Percentiles rank a stretch among this genome's conserved stretches.
These are phyloP conservation scores for Lycium barbarum DNA, from an alignment of 257 asterid species.

Conservation along the genomic window DNA sequence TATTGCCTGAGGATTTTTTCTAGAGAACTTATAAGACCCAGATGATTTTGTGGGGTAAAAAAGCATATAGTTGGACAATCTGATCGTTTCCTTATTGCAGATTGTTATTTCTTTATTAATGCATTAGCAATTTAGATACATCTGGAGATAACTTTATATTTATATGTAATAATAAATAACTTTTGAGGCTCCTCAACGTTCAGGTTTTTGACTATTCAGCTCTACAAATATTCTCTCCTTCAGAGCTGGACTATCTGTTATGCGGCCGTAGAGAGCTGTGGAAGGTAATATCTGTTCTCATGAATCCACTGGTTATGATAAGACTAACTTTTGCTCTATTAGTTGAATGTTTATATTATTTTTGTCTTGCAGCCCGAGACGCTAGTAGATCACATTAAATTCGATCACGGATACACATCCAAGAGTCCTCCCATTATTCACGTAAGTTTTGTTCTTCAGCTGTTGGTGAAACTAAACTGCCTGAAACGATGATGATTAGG, in stretches of 20 bases:
- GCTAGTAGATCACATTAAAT: constrained; percentile 88
- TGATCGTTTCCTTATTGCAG: constrained; percentile 13
- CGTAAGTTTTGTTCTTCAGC: constrained; percentile 51
- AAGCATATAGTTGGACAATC: background rate
- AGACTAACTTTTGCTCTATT: background rate
- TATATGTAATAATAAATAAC: constrained; percentile 1
- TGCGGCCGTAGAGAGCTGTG: constrained; percentile 96
- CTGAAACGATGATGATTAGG: constrained; percentile 14
- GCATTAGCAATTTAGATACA: background rate
- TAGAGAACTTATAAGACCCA: background rate
- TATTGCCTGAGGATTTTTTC: background rate
- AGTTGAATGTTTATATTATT: constrained; percentile 13
- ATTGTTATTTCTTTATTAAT: background rate
- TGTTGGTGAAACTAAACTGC: background rate
- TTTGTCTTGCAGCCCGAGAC: constrained; percentile 72
- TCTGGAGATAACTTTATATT: background rate
- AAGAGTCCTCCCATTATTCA: constrained; percentile 84
- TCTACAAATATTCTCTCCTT: constrained; percentile 89
- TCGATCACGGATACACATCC: constrained; percentile 95
- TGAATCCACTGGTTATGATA: background rate
- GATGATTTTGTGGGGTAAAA: background rate
- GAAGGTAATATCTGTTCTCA: constrained; percentile 63
- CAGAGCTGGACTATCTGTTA: constrained; percentile 86
- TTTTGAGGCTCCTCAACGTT: constrained; percentile 23
- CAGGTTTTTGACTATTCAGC: constrained; percentile 86